Evolutionary conservation across 129 eudicot species (phyloP).

Genomic region (Artemisia tridentata): DNA sequence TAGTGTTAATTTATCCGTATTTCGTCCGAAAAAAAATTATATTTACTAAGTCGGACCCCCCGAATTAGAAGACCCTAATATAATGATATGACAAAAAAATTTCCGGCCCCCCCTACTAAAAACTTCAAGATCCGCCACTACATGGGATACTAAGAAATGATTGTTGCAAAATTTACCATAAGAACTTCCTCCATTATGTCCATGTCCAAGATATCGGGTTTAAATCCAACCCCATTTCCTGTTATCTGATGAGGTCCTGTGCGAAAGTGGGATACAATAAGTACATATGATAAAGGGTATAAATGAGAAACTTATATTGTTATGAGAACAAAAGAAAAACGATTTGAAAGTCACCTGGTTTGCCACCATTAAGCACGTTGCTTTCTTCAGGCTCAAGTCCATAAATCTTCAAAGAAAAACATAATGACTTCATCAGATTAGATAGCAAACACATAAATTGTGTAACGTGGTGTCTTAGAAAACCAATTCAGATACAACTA

Average conservation of each 20-base stretch:
- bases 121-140: too few species aligned
- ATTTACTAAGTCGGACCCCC: too few species aligned
- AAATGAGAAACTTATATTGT: background rate
- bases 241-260: constrained; percentile 93
- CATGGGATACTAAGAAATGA: background rate
- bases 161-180: constrained; percentile 45
- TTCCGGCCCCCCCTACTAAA: too few species aligned
- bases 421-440: background rate
- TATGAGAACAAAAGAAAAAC: background rate
- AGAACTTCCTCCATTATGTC: constrained; percentile 97
- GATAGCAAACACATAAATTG: too few species aligned
- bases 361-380: constrained; percentile 90
- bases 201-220: constrained; percentile 95
- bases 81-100: too few species aligned
- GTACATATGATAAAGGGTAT: background rate
- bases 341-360: constrained; percentile 59
- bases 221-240: constrained; percentile 97
- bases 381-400: constrained; percentile 98
- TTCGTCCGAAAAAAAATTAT: too few species aligned
- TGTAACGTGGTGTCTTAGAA: too few species aligned
- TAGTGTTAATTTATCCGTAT: too few species aligned
- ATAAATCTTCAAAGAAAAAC: constrained; percentile 51
- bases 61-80: too few species aligned
- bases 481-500: background rate
- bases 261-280: background rate